A percentile compares a stretch with the other conserved stretches of the same genome.
Evolutionary conservation across 306 rosid species (phyloP).

Genomic region (Calophaca sinica): DNA sequence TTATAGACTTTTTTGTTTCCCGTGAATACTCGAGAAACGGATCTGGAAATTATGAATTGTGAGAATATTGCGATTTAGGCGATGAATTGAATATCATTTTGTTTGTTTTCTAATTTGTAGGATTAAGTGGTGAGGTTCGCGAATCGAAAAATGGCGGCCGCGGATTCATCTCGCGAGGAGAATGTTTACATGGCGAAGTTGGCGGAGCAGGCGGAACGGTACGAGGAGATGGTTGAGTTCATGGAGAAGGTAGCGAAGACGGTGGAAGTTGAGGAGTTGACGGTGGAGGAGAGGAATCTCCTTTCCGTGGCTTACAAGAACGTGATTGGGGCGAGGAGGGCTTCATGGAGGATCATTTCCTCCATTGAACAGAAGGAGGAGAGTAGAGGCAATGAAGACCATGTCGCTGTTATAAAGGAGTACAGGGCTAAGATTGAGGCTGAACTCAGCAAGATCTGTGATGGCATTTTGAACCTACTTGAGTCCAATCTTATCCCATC

Average conservation of each 20-base stretch:
- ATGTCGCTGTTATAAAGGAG: constrained; percentile 76
- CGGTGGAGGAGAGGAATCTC: constrained; percentile 89
- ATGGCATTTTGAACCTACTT: constrained; percentile 83
- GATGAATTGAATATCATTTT: not conserved
- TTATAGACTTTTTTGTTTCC: not conserved
- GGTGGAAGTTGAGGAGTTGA: constrained; percentile 79
- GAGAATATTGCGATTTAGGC: not conserved
- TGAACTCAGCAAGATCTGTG: constrained; percentile 96
- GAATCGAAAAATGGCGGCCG: constrained; percentile 32
- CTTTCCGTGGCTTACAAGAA: constrained; percentile 97
- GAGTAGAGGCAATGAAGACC: constrained; percentile 91
- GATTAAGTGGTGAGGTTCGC: constrained; percentile 8
- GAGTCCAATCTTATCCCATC: constrained; percentile 91
- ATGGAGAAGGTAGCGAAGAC: constrained; percentile 96
- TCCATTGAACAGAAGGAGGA: constrained; percentile 99
- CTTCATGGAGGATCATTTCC: constrained; percentile 96
- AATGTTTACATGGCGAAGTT: constrained; percentile 92
- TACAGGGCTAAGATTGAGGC: constrained; percentile 83
- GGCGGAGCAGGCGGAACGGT: constrained; percentile 92
- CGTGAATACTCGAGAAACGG: not conserved
- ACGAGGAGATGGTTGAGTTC: constrained; percentile 97
- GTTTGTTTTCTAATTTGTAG: constrained; percentile 1
- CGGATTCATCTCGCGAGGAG: constrained; percentile 73
- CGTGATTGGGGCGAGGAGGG: constrained; percentile 95
- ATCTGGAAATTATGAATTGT: not conserved